Evolutionary conservation across 2,329 filamentous ascomycete species (phyloP).

Genomic region (Fusarium chlamydosporum): DNA sequence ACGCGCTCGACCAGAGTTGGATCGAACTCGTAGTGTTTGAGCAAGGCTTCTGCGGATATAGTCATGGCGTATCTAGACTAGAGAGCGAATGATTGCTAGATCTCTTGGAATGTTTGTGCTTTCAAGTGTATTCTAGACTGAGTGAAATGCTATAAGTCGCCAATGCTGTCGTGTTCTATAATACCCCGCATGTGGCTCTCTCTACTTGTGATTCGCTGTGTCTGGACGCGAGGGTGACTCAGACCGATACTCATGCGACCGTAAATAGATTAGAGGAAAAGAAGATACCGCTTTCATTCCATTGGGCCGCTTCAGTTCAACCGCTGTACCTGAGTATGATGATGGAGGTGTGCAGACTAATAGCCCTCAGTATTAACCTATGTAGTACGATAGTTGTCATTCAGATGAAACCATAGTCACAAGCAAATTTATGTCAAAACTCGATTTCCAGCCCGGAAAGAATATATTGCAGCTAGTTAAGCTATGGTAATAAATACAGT

Average conservation of each 20-base stretch:
- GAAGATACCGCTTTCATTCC: no score
- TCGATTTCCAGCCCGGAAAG: not conserved
- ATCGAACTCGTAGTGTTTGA: constrained; percentile 49
- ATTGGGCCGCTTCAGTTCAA: no score
- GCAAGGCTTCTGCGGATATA: constrained; percentile 45
- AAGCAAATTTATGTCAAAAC: no score
- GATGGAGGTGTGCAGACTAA: no score
- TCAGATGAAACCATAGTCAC: no score
- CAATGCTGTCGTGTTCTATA: not conserved
- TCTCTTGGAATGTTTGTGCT: accelerated
- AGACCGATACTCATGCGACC: not conserved
- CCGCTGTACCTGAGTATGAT: not conserved
- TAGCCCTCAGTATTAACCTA: no score
- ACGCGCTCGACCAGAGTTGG: constrained; percentile 46
- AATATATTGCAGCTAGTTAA: not conserved
- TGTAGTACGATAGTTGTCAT: no score
- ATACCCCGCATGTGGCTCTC: not conserved
- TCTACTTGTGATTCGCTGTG: not conserved
- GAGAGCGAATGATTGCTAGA: accelerated
- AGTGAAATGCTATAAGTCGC: not conserved
- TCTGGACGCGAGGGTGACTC: not conserved
- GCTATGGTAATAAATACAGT: constrained; percentile 5
- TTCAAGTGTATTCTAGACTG: no score
- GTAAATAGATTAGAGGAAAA: no score
- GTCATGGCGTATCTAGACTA: constrained; percentile 24